A percentile compares a stretch with the other conserved stretches of the same genome.
phyloP scores from a whole-genome alignment of 192 early-diverging fungal genomes.

The Cladochytrium replicatum region DNA sequence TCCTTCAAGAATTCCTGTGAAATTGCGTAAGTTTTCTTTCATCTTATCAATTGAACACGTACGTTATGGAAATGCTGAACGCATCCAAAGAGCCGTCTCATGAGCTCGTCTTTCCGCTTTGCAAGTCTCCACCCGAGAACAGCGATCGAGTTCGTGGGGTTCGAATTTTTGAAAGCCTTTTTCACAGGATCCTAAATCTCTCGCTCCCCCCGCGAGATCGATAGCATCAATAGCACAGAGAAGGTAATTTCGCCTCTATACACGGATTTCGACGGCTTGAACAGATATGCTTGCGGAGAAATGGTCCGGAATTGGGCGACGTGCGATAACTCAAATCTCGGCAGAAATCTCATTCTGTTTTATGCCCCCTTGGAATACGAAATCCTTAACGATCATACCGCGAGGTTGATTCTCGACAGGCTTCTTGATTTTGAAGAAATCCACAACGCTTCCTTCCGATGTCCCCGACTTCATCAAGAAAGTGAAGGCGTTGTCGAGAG shows the following conservation, averaged over 20 bases:
- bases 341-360: slow-evolving; percentile 14
- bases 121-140: not conserved
- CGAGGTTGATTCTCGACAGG: slow-evolving; percentile 26
- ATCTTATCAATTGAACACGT: not conserved
- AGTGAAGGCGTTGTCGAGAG: too few species aligned
- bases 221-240: slow-evolving; percentile 22
- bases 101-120: not conserved
- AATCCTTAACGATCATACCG: slow-evolving; percentile 3
- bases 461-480: too few species aligned
- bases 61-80: not conserved
- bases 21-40: too few species aligned
- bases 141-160: not conserved
- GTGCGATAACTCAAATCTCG: slow-evolving; percentile 33
- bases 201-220: not conserved
- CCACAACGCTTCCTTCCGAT: too few species aligned
- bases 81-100: not conserved
- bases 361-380: too few species aligned
- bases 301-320: slow-evolving; percentile 35
- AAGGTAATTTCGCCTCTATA: slow-evolving; percentile 17
- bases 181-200: slow-evolving; percentile 2
- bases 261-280: slow-evolving; percentile 9
- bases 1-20: not conserved
- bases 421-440: slow-evolving; percentile 26
- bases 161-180: not conserved
- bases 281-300: slow-evolving; percentile 33